Conservation (phyloP, 371 early-diverging fungal species). For the Mucor plumbeus region DNA sequence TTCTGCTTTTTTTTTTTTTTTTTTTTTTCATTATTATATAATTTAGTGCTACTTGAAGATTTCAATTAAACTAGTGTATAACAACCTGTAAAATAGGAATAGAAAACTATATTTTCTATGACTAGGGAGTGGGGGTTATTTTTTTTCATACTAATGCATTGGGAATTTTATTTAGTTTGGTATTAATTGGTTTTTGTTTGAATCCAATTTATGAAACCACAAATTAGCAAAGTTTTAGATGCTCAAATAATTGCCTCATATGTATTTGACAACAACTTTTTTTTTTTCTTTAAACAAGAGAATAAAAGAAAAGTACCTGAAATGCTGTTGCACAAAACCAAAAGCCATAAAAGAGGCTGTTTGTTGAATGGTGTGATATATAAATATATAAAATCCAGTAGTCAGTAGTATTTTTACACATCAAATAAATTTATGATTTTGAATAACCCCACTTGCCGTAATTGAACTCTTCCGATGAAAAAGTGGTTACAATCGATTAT, state of each 20-base stretch:
- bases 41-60: not conserved
- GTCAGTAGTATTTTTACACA: not conserved
- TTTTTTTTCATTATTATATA: no score
- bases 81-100: not conserved
- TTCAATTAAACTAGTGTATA: not conserved
- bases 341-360: no score
- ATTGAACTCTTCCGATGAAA: conserved; percentile 10
- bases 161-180: not conserved
- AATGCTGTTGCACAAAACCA: no score
- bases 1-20: no score
- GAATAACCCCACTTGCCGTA: conserved; percentile 11
- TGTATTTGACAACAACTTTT: not conserved
- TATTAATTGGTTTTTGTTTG: not conserved
- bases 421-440: not conserved
- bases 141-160: not conserved
- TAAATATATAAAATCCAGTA: no score
- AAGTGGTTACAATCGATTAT: not conserved
- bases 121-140: not conserved
- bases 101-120: not conserved
- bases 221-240: no score
- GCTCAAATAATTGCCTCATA: no score
- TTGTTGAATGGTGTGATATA: no score
- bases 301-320: no score
- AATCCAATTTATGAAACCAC: not conserved
- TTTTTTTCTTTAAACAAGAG: not conserved